phyloP scores from a whole-genome alignment of 805 yeast genomes.

The Candida ponderosae region DNA sequence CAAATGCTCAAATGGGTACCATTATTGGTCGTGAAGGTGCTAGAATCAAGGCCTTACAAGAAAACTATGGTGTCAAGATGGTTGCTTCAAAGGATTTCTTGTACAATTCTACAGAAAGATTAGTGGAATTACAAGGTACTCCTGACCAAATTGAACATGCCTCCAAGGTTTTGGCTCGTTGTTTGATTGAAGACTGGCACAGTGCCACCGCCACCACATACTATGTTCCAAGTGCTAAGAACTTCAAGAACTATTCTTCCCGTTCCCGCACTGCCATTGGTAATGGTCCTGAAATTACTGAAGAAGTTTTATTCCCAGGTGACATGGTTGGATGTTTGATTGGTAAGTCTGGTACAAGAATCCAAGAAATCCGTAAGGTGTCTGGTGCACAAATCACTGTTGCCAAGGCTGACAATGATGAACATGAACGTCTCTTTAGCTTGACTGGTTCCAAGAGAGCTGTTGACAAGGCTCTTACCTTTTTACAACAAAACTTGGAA shows the following conservation, averaged over 20 bases:
- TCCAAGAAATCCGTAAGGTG: slow-evolving; percentile 74
- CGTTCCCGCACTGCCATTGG: slow-evolving; percentile 2
- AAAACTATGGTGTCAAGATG: slow-evolving; percentile 61
- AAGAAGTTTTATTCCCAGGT: slow-evolving; percentile 56
- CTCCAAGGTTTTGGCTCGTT: slow-evolving; percentile 52
- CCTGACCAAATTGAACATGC: slow-evolving; percentile 55
- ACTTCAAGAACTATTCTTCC: slow-evolving; percentile 2
- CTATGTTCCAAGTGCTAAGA: slow-evolving; percentile 43
- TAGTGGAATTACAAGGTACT: slow-evolving; percentile 81
- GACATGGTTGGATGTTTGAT: slow-evolving; percentile 85
- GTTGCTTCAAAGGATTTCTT: slow-evolving; percentile 82
- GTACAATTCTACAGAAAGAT: slow-evolving; percentile 75
- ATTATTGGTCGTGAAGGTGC: slow-evolving; percentile 80
- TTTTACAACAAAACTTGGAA: slow-evolving; percentile 49
- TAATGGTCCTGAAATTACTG: slow-evolving; percentile 19
- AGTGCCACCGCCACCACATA: slow-evolving; percentile 55
- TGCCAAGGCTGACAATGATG: slow-evolving; percentile 57
- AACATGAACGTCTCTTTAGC: slow-evolving; percentile 62
- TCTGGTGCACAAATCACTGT: slow-evolving; percentile 77
- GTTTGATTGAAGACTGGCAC: slow-evolving; percentile 68
- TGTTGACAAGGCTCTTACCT: slow-evolving; percentile 51
- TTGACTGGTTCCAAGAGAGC: slow-evolving; percentile 46
- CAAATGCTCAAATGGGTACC: slow-evolving; percentile 84
- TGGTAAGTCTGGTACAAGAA: slow-evolving; percentile 79
- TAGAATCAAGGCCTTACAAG: slow-evolving; percentile 74